Evolutionary conservation across 805 yeast species (phyloP).

Genomic region (Teunomyces cretensis): DNA sequence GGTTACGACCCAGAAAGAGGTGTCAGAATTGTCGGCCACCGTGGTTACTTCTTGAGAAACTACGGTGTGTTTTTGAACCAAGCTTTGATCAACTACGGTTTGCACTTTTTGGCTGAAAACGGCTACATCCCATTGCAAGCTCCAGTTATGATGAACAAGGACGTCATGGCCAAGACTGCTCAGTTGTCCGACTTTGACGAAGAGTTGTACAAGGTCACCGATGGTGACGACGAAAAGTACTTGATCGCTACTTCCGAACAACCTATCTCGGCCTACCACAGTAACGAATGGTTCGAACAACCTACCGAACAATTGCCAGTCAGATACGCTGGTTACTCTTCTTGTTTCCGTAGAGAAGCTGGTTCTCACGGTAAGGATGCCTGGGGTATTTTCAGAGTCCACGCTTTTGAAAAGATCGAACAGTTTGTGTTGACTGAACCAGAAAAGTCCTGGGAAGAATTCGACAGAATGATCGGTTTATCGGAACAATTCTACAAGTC

Average conservation of each 20-base stretch:
- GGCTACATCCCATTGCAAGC: slow-evolving; percentile 93
- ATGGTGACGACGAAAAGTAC: slow-evolving; percentile 97
- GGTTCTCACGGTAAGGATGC: slow-evolving; percentile 99
- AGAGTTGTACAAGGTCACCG: slow-evolving; percentile 94
- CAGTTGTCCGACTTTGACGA: slow-evolving; percentile 97
- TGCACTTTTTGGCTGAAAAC: slow-evolving; percentile 73
- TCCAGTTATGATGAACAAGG: slow-evolving; percentile 99
- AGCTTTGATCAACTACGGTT: slow-evolving; percentile 95
- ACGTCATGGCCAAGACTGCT: slow-evolving; percentile 98
- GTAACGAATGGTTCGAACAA: slow-evolving; percentile 97
- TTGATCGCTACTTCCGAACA: slow-evolving; percentile 98
- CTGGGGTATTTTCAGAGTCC: slow-evolving; percentile 99
- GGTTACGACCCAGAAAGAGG: slow-evolving; percentile 99
- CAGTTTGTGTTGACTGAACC: slow-evolving; percentile 96
- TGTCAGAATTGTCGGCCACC: slow-evolving; percentile 94
- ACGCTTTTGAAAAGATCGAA: slow-evolving; percentile 97
- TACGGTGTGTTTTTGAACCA: slow-evolving; percentile 97
- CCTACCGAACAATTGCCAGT: slow-evolving; percentile 96
- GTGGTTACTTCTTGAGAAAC: slow-evolving; percentile 94
- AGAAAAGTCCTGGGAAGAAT: slow-evolving; percentile 96
- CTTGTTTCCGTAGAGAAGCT: slow-evolving; percentile 99
- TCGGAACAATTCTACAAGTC: slow-evolving; percentile 93
- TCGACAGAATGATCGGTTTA: slow-evolving; percentile 88
- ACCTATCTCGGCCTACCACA: slow-evolving; percentile 97
- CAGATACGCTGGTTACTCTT: slow-evolving; percentile 96